phyloP scores from a whole-genome alignment of 192 early-diverging fungal genomes.

The Backusella liffmaniae region DNA sequence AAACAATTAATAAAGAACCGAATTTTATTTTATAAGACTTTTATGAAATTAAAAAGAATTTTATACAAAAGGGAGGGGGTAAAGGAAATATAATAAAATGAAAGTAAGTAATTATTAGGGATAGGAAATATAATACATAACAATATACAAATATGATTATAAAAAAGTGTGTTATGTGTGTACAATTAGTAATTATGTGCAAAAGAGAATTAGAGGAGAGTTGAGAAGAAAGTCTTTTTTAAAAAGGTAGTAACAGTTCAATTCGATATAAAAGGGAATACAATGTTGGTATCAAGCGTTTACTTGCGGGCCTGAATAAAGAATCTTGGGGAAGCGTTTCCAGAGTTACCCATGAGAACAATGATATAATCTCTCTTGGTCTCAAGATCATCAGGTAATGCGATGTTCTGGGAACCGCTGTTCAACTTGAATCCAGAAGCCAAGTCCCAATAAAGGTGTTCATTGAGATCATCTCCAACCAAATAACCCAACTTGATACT shows the following conservation, averaged over 20 bases:
- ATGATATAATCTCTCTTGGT: slow-evolving; percentile 22
- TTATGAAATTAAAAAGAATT: background rate
- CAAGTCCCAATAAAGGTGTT: slow-evolving; percentile 24
- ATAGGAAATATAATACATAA: slow-evolving; percentile 9
- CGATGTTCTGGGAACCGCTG: slow-evolving; percentile 10
- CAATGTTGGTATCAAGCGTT: background rate
- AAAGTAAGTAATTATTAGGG: background rate
- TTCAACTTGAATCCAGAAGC: slow-evolving; percentile 18
- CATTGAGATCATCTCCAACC: slow-evolving; percentile 17
- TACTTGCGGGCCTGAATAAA: slow-evolving; percentile 6
- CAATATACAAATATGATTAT: background rate
- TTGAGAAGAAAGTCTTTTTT: background rate
- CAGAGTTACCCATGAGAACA: slow-evolving; percentile 32
- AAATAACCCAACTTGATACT: slow-evolving; percentile 24
- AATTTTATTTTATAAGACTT: background rate
- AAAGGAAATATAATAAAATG: slow-evolving; percentile 4
- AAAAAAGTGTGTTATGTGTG: background rate
- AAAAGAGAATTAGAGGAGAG: background rate
- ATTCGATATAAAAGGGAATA: background rate
- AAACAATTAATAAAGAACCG: background rate
- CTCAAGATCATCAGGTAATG: slow-evolving; percentile 10
- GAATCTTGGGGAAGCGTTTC: slow-evolving; percentile 26
- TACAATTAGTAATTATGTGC: background rate
- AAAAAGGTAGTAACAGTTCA: background rate
- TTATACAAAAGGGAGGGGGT: background rate